phyloP scores from a whole-genome alignment of 176 grass and related monocot genomes.

The Oryza coarctata region DNA sequence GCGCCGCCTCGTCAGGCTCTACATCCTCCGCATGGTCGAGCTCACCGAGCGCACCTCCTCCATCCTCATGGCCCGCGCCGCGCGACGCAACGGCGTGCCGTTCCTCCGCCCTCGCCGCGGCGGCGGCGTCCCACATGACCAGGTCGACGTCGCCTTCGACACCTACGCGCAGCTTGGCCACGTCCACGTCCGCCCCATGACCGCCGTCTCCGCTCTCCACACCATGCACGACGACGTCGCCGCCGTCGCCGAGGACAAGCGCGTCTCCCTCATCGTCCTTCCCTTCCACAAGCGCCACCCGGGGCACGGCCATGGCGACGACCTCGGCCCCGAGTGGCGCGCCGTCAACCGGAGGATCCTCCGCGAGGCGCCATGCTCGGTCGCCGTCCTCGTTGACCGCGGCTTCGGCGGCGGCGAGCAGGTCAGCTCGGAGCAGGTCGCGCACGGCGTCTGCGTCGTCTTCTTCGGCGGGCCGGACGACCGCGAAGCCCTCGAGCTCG shows the following conservation, averaged over 20 bases:
- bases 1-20: constrained; percentile 63
- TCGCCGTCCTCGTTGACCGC: constrained; percentile 68
- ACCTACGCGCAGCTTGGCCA: constrained; percentile 75
- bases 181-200: constrained; percentile 65
- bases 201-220: constrained; percentile 70
- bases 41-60: constrained; percentile 87
- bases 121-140: constrained; percentile 37
- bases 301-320: constrained; percentile 32
- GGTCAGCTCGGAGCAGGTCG: constrained; percentile 58
- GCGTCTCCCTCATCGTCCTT: constrained; percentile 64
- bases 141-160: constrained; percentile 69
- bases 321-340: constrained; percentile 62
- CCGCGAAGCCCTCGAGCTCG: constrained; percentile 70
- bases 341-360: constrained; percentile 67
- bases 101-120: constrained; percentile 45
- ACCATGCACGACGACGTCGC: constrained; percentile 87
- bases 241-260: constrained; percentile 71
- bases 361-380: constrained; percentile 72
- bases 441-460: constrained; percentile 68
- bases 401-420: constrained; percentile 75
- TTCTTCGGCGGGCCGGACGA: constrained; percentile 91
- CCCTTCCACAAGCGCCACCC: constrained; percentile 67
- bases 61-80: constrained; percentile 70
- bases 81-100: constrained; percentile 54
- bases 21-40: constrained; percentile 86